Percentiles rank a stretch among this genome's conserved stretches.
phyloP scores from a whole-genome alignment of 1,284 basidiomycete species.

The Apiotrichum mycotoxinovorans region DNA sequence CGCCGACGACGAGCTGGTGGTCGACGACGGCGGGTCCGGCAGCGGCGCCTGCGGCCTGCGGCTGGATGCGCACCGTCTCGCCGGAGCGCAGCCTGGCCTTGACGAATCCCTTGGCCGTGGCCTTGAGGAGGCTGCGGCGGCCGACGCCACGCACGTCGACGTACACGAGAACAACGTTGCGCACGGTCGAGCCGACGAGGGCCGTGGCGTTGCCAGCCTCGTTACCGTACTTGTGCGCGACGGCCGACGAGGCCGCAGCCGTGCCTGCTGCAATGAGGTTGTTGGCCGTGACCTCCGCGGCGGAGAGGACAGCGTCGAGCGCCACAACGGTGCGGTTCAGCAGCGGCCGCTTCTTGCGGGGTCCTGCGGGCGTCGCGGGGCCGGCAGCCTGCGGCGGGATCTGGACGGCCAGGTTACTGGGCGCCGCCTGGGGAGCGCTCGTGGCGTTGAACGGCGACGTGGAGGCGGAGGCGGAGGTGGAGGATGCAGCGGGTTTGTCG shows the following conservation, averaged over 20 bases:
- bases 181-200: conserved; percentile 60
- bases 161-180: conserved; percentile 71
- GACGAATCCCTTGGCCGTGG: conserved; percentile 46
- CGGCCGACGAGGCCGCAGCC: conserved; percentile 57
- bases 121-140: conserved; percentile 62
- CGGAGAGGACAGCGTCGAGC: conserved; percentile 67
- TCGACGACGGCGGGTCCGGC: conserved; percentile 11
- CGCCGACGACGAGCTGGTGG: conserved; percentile 20
- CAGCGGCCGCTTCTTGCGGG: conserved; percentile 37
- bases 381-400: neutral
- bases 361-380: neutral
- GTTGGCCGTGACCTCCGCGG: conserved; percentile 63
- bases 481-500: neutral
- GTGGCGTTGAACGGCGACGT: neutral
- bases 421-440: neutral
- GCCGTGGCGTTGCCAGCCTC: conserved; percentile 61
- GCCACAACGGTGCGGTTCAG: conserved; percentile 60
- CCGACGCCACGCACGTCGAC: conserved; percentile 70
- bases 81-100: conserved; percentile 43
- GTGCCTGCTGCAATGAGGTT: conserved; percentile 61
- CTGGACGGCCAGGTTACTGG: neutral
- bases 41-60: conserved; percentile 16
- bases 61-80: conserved; percentile 38
- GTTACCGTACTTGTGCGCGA: conserved; percentile 61
- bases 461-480: neutral